Base-by-base conservation (phyloP, 148 eudicot genomes). In the Diospyros lotus region DNA sequence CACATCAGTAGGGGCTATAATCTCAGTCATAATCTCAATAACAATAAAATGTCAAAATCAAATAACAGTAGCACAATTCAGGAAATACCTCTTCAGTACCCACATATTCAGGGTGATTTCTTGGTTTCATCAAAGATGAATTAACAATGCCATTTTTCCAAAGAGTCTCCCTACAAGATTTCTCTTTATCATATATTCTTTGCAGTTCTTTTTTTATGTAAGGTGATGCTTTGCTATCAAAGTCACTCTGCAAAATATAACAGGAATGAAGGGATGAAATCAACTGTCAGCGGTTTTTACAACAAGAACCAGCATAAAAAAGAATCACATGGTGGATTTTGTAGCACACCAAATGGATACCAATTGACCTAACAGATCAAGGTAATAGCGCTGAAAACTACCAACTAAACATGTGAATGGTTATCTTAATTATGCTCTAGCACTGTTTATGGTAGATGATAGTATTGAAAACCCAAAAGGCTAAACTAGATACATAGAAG, bases 71-170 rank as follows among this genome's bases (percentile, higher is more conserved):
- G 45, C 55, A 80, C 63, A 56, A 46, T 62, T 18, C 50, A 44
- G 46, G n/a, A 79, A 43, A 71, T 86, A 96, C 99, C 98, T 96
- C 99, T 82, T 93, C 98, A 66, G 90, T 86, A 43, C 95, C 99
- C 80, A 93, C 93, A 82, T 83, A 86, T 50, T 88, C 86, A 58
- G 99, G 98, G 81, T 86, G 80, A 81, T 80, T 86, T 68, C 91
- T 77, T 53, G 94, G 95, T 43, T 89, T 73, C 99, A 93, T 87
- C 54, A 87, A 85, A 76, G 89, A 85, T 78, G 94, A 91, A 78
- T 79, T 82, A 39, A 93, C 80, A 71, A 93, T 81, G 56, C 99
- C 99, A 83, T 86, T 91, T 84, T 80, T 91, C 99, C 99, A 96
- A 74, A 96, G 97, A 73, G 71, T 73, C 84, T 87, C 99, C 81